Conservation (phyloP, 208 protist species). For the Dictyostelium gargantuum region DNA sequence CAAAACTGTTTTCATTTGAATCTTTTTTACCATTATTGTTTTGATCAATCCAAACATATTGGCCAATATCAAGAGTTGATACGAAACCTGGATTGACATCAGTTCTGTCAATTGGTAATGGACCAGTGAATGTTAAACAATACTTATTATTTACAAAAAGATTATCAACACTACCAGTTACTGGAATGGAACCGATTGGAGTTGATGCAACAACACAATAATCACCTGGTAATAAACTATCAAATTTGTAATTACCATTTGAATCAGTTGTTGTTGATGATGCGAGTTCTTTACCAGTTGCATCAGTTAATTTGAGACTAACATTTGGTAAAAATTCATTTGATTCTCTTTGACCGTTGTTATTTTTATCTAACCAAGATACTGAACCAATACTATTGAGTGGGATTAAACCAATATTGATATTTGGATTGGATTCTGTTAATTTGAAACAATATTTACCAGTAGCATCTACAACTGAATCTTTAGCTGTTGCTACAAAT, state of each 20-base stretch:
- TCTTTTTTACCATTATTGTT: conserved; percentile 14
- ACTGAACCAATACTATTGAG: neutral
- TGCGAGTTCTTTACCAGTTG: too few species aligned
- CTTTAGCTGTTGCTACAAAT: neutral
- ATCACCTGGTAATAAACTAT: neutral
- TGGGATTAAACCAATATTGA: neutral
- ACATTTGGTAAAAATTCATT: neutral
- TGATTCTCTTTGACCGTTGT: neutral
- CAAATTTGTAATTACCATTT: neutral
- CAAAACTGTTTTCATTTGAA: neutral
- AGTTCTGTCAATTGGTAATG: neutral
- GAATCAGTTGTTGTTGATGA: neutral
- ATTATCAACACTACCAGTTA: neutral
- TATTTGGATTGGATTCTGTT: neutral
- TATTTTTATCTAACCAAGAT: neutral
- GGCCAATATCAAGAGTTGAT: neutral
- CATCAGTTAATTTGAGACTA: neutral
- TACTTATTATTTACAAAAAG: neutral
- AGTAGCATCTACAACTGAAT: neutral
- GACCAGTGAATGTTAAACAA: neutral
- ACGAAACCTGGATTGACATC: conserved; percentile 17
- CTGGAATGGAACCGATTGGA: neutral
- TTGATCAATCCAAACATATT: neutral
- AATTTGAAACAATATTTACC: neutral
- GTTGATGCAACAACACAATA: neutral